Evolutionary conservation across 2,329 filamentous ascomycete genomes (phyloP).

Genomic region (Fusarium protoensiforme): DNA sequence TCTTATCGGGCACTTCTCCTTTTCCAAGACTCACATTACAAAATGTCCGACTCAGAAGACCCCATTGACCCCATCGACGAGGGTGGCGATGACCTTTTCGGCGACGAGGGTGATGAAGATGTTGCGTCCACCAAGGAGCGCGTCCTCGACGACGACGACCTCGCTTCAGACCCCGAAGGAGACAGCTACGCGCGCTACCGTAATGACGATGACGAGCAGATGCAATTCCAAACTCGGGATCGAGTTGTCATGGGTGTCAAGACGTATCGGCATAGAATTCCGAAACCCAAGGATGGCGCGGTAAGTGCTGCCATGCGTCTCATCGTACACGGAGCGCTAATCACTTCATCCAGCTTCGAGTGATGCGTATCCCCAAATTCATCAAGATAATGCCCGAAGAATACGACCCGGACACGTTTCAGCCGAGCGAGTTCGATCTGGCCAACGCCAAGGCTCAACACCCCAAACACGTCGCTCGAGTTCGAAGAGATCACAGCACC

Average conservation of each 20-base stretch:
- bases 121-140: constrained; percentile 69
- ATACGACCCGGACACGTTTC: constrained; percentile 74
- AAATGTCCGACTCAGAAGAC: constrained; percentile 69
- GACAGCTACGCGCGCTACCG: constrained; percentile 54
- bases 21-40: neutral
- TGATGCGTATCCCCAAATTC: constrained; percentile 78
- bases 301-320: constrained; percentile 56
- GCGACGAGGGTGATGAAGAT: constrained; percentile 70
- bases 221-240: constrained; percentile 60
- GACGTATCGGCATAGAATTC: constrained; percentile 75
- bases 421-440: constrained; percentile 66
- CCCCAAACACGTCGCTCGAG: constrained; percentile 75
- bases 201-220: constrained; percentile 58
- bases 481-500: constrained; percentile 74
- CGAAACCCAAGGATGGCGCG: constrained; percentile 76
- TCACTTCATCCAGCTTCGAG: constrained; percentile 66
- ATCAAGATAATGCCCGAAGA: constrained; percentile 75
- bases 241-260: constrained; percentile 72
- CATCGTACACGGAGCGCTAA: constrained; percentile 9
- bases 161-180: constrained; percentile 62
- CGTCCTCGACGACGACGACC: constrained; percentile 70
- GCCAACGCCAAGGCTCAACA: constrained; percentile 64
- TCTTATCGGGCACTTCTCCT: neutral
- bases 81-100: constrained; percentile 71
- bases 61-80: constrained; percentile 63